These are phyloP conservation scores for Galerina sulciceps DNA, from an alignment of 768 basidiomycete genomes.

Conservation along the genomic window DNA sequence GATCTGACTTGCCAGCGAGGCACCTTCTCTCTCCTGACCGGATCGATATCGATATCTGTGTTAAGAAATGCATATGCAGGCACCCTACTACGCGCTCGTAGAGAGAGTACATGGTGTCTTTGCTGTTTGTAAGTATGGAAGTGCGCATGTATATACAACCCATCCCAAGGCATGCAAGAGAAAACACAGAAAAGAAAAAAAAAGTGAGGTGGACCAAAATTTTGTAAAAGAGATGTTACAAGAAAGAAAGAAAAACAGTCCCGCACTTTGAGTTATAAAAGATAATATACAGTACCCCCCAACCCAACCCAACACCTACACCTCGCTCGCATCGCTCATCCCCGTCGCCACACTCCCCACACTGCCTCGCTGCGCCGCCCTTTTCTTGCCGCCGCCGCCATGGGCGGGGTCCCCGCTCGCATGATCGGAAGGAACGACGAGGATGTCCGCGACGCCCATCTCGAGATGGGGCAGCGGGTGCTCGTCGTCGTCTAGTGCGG, in stretches of 20 bases:
- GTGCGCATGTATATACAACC: no score
- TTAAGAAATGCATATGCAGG: no score
- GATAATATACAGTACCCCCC: background rate
- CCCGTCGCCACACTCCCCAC: background rate
- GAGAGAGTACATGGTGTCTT: no score
- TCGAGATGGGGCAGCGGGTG: constrained; percentile 34
- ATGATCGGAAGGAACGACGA: constrained; percentile 14
- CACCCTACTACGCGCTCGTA: no score
- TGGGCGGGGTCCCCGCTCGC: background rate
- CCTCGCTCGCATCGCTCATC: background rate
- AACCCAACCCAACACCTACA: background rate
- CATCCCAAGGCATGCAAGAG: no score
- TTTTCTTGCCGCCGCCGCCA: background rate
- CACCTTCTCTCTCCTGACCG: no score
- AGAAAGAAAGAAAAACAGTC: background rate
- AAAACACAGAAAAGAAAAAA: no score
- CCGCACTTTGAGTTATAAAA: background rate
- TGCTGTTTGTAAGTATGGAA: no score
- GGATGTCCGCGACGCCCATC: constrained; percentile 34
- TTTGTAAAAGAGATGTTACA: no score
- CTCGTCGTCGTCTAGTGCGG: constrained; percentile 12
- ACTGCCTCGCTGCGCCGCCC: background rate
- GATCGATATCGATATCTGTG: no score
- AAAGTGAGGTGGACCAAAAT: no score
- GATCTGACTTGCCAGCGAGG: no score